phyloP scores from a whole-genome alignment of 441 rosid species.

The Populus hybrid region DNA sequence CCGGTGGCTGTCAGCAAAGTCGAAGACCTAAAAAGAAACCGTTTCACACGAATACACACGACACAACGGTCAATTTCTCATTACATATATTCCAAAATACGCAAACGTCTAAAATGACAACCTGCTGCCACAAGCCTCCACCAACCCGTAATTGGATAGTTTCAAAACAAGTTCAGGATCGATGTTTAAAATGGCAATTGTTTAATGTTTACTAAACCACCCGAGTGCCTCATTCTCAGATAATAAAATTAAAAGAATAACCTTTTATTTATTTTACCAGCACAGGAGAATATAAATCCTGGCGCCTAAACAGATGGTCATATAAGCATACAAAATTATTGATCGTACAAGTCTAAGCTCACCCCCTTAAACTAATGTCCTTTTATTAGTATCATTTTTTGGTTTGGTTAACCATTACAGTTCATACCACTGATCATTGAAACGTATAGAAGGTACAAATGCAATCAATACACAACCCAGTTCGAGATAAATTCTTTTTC shows the following conservation, averaged over 20 bases:
- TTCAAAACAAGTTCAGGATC: background rate
- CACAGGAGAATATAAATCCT: background rate
- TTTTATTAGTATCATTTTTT: background rate
- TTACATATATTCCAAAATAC: background rate
- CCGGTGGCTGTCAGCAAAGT: slow-evolving; percentile 69
- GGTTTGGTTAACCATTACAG: background rate
- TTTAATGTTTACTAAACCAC: background rate
- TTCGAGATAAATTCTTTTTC: slow-evolving; percentile 9
- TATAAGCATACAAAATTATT: background rate
- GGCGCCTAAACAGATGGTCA: background rate
- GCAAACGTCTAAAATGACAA: background rate
- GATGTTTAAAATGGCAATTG: background rate
- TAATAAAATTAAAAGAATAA: background rate
- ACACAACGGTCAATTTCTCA: slow-evolving; percentile 28
- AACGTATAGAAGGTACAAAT: background rate
- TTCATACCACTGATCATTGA: background rate
- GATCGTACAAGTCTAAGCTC: background rate
- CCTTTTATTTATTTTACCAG: background rate
- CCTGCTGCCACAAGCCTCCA: background rate
- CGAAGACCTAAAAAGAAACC: slow-evolving; percentile 50
- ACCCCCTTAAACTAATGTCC: background rate
- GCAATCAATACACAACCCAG: background rate
- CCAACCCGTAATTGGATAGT: background rate
- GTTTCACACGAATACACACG: slow-evolving; percentile 6
- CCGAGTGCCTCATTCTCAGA: background rate